phyloP scores from a whole-genome alignment of 176 grass and related monocot species.

The Avena atlantica region DNA sequence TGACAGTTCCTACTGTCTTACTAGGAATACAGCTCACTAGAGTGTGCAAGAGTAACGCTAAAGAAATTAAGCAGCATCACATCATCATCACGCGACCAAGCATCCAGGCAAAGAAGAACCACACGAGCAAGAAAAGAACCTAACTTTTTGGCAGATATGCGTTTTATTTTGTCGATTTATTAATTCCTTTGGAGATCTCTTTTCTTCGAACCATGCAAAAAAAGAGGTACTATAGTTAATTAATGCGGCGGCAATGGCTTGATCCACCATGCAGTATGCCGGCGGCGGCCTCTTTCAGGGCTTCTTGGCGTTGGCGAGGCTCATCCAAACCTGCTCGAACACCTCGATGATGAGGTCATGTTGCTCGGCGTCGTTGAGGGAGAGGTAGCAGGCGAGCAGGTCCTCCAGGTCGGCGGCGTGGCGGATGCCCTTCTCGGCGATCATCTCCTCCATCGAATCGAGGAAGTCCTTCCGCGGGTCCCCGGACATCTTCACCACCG shows the following conservation, averaged over 20 bases:
- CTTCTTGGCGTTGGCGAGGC: neutral
- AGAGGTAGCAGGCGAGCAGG: slow-evolving; percentile 87
- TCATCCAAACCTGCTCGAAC: slow-evolving; percentile 80
- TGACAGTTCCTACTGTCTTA: neutral
- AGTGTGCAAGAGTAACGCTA: neutral
- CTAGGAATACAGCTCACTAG: slow-evolving; percentile 7
- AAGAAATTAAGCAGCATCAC: slow-evolving; percentile 32
- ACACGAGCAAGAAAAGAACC: slow-evolving; percentile 52
- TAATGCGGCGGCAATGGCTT: neutral
- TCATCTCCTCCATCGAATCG: slow-evolving; percentile 96
- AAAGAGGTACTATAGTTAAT: neutral
- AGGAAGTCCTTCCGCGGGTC: slow-evolving; percentile 76
- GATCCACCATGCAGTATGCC: slow-evolving; percentile 29
- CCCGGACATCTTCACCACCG: slow-evolving; percentile 61
- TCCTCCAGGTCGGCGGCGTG: slow-evolving; percentile 70
- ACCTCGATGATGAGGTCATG: slow-evolving; percentile 82
- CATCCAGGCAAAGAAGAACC: slow-evolving; percentile 32
- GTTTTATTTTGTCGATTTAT: neutral
- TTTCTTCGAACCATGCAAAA: neutral
- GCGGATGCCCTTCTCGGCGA: slow-evolving; percentile 66
- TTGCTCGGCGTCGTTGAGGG: slow-evolving; percentile 73
- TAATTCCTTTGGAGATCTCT: slow-evolving; percentile 9
- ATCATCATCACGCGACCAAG: slow-evolving; percentile 28
- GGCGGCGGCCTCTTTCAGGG: slow-evolving; percentile 11
- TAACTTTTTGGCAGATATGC: slow-evolving; percentile 16